Base-by-base conservation (phyloP, 495 filamentous ascomycete species). In the Entonaema liquescens region DNA sequence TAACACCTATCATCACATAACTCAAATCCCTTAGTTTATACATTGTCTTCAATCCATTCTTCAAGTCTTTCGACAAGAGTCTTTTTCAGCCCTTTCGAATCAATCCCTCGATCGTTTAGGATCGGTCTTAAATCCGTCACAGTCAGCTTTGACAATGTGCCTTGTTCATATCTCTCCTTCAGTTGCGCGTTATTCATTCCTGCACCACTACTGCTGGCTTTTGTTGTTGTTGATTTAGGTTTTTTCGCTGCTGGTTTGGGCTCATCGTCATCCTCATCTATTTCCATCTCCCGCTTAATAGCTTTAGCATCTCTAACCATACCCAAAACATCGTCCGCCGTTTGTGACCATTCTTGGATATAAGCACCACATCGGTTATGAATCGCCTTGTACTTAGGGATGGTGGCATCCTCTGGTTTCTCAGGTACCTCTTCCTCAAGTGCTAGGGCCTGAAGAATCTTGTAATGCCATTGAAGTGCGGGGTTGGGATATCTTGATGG, bases 401-500 rank as follows among this genome's bases (percentile, higher is more conserved):
- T 70, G 0, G 95, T 98, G 58, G 91, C 90, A 74, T 99, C 96
- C 33, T 95, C 89, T 1, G 89, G 85, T 50, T 86, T 82, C 28
- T 92, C 90, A 0, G 96, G 96, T 19, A 94, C 77, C 54, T 98
- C 95, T 75, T 99, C 96, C 31, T 97, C 94, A 12, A 99, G 79
- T 1, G 96, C 96, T 50, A 97, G 85, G 5, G 92, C 93, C 78
- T 99, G 96, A 3, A 99, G 82, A 44, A 98, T 95, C 50, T 90
- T 90, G 81, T 98, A 99, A 79, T 97, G 94, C 96, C 96, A 99
- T 83, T 99, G 96, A 58, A 99, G 86, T 1, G 91, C 87, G 68
- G 96, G 95, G 71, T 99, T 99, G 0, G 96, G 93, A 74, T 98
- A 98, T 76, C 91, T 95, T 2, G 81, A 78, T 15, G 95, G 93